phyloP scores from a whole-genome alignment of 2,329 filamentous ascomycete species.

The Lanzia echinophila region DNA sequence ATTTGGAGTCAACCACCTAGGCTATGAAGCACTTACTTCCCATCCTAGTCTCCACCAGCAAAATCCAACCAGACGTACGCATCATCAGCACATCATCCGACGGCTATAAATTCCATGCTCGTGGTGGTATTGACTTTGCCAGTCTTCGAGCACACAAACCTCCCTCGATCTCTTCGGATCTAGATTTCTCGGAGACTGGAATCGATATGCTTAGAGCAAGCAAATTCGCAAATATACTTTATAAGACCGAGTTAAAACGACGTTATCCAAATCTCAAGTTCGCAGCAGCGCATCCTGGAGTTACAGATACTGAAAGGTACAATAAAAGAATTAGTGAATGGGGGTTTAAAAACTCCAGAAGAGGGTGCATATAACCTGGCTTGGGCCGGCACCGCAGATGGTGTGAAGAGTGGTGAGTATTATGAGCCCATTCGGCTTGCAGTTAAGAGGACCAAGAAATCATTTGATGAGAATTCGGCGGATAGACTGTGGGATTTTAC shows the following conservation, averaged over 20 bases:
- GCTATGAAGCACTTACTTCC: conserved; percentile 35
- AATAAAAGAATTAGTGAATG: too few species aligned
- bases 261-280: conserved; percentile 34
- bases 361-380: neutral
- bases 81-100: conserved; percentile 15
- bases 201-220: conserved; percentile 41
- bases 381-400: neutral
- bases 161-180: neutral
- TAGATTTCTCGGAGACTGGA: conserved; percentile 11
- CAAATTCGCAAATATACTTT: conserved; percentile 43
- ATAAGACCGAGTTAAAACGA: conserved; percentile 35
- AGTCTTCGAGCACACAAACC: conserved; percentile 12
- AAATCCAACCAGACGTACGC: conserved; percentile 16
- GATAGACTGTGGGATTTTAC: neutral
- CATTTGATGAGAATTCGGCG: neutral
- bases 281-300: conserved; percentile 37
- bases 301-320: conserved; percentile 12
- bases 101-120: conserved; percentile 10
- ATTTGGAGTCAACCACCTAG: conserved; percentile 43
- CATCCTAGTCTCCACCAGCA: conserved; percentile 25
- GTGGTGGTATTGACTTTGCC: conserved; percentile 13
- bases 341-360: neutral
- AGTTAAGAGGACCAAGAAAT: neutral
- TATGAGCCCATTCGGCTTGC: neutral
- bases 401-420: neutral